A percentile compares a stretch with the other conserved stretches of the same genome.
phyloP scores from a whole-genome alignment of 148 eudicot genomes.

The Rhododendron ovatum region DNA sequence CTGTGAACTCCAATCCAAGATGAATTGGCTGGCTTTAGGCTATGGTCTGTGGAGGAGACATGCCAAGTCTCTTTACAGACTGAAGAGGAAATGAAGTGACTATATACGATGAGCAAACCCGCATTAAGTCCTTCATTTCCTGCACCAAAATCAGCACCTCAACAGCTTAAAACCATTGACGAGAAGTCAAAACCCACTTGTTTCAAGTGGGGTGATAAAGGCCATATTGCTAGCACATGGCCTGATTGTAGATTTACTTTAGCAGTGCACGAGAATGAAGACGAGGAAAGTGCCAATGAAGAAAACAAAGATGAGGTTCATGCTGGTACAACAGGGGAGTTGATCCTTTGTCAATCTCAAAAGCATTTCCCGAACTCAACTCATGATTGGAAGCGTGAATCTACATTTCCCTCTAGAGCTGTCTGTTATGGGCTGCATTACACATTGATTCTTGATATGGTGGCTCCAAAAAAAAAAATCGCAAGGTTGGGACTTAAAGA shows the following conservation, averaged over 20 bases:
- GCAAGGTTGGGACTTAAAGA: not conserved
- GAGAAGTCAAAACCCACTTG: not conserved
- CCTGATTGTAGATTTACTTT: not conserved
- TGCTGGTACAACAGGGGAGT: not conserved
- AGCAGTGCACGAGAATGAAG: not conserved
- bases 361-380: not conserved
- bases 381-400: not conserved
- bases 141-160: too few species aligned
- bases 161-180: too few species aligned
- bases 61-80: not conserved
- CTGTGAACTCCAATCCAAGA: not conserved
- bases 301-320: not conserved
- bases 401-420: not conserved
- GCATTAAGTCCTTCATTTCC: not conserved
- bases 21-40: not conserved
- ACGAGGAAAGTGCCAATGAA: not conserved
- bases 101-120: not conserved
- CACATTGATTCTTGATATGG: not conserved
- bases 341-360: not conserved
- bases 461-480: not conserved
- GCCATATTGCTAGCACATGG: too few species aligned
- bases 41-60: not conserved
- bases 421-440: not conserved
- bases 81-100: not conserved
- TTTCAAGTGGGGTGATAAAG: too few species aligned